These are phyloP conservation scores for Penicillium desertorum DNA, from an alignment of 495 filamentous ascomycete genomes.

Conservation along the genomic window DNA sequence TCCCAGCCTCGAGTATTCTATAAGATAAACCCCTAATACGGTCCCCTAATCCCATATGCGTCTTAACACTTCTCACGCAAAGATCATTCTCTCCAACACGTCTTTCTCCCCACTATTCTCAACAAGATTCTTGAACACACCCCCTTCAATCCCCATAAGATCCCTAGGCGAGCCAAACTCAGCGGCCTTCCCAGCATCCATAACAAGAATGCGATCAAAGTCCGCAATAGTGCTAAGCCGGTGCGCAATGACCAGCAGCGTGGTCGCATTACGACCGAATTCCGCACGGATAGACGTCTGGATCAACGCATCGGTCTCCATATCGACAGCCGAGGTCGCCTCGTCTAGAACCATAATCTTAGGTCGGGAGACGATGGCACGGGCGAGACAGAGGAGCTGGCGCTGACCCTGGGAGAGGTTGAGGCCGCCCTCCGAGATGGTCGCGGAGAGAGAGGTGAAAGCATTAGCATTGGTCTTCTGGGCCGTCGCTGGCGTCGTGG, in stretches of 20 bases:
- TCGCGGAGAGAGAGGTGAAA: conserved; percentile 58
- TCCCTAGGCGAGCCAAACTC: conserved; percentile 73
- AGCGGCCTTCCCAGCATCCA: conserved; percentile 70
- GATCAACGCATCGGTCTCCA: conserved; percentile 79
- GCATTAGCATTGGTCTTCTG: conserved; percentile 58
- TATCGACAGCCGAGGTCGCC: conserved; percentile 86
- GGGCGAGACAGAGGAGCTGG: conserved; percentile 84
- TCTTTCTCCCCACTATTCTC: conserved; percentile 71
- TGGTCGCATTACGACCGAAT: conserved; percentile 66
- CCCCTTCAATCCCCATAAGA: conserved; percentile 56
- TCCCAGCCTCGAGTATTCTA: neutral
- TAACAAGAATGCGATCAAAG: conserved; percentile 80
- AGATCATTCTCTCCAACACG: conserved; percentile 56
- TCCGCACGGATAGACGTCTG: conserved; percentile 79
- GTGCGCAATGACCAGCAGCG: conserved; percentile 85
- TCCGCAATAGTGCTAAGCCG: conserved; percentile 82
- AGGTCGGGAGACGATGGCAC: conserved; percentile 76
- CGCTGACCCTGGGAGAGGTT: conserved; percentile 87
- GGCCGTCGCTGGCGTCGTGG: conserved; percentile 26
- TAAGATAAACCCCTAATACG: neutral
- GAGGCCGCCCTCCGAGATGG: conserved; percentile 71
- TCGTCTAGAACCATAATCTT: conserved; percentile 90
- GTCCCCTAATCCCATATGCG: neutral
- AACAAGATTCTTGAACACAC: conserved; percentile 70
- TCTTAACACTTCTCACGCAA: conserved; percentile 5